Evolutionary conservation across 768 basidiomycete species (phyloP).

Genomic region (Rhizopogon vinicolor): DNA sequence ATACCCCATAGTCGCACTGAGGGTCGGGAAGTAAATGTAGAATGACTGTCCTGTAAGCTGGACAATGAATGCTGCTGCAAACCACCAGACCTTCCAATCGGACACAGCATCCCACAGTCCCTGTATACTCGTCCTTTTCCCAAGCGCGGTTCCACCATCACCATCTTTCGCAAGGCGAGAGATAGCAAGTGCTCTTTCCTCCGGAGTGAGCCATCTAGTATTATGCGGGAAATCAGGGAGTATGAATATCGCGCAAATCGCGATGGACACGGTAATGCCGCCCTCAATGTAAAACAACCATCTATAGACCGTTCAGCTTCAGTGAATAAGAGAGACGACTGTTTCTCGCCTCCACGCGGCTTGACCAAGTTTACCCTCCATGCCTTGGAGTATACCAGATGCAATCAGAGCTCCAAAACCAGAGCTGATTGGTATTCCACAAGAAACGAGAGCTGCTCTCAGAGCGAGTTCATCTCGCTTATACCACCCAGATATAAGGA

Average conservation of each 20-base stretch:
- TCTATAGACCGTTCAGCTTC: not conserved
- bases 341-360: constrained; percentile 34
- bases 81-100: constrained; percentile 39
- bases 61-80: constrained; percentile 19
- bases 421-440: constrained; percentile 37
- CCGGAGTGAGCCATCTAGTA: constrained; percentile 25
- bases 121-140: constrained; percentile 12
- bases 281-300: constrained; percentile 27
- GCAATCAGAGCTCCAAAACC: constrained; percentile 43
- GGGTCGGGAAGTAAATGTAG: constrained; percentile 20
- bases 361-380: constrained; percentile 36
- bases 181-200: constrained; percentile 26
- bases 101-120: constrained; percentile 33
- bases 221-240: constrained; percentile 35
- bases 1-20: constrained; percentile 32
- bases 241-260: constrained; percentile 27
- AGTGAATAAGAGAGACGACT: not conserved
- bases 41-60: constrained; percentile 14
- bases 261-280: constrained; percentile 28
- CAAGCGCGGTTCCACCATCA: constrained; percentile 11
- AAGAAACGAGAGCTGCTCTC: constrained; percentile 30
- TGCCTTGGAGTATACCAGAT: constrained; percentile 36
- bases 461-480: constrained; percentile 33
- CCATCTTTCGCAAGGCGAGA: constrained; percentile 26
- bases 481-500: constrained; percentile 36